phyloP scores from a whole-genome alignment of 306 rosid species.

The Prinsepia uniflora region DNA sequence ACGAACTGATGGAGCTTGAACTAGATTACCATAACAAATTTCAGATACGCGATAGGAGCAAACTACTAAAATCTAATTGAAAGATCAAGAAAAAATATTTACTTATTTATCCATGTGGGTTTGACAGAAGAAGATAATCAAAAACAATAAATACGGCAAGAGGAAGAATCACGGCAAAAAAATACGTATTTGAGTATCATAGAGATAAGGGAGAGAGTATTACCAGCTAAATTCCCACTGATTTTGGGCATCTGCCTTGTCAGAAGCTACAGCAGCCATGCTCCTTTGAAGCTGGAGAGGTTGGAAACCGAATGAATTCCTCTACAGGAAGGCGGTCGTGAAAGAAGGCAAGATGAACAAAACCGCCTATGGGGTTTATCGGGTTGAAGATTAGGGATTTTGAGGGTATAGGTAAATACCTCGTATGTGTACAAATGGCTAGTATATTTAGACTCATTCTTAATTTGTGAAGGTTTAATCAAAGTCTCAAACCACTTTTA shows the following conservation, averaged over 20 bases:
- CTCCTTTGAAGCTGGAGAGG: slow-evolving; percentile 3
- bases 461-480: too few species aligned
- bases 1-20: neutral
- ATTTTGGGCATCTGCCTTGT: slow-evolving; percentile 22
- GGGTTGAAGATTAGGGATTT: neutral
- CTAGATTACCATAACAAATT: neutral
- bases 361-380: neutral
- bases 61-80: neutral
- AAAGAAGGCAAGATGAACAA: too few species aligned
- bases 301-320: neutral
- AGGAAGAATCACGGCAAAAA: neutral
- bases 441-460: too few species aligned
- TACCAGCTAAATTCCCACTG: slow-evolving; percentile 66
- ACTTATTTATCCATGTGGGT: neutral
- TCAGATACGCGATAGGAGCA: neutral
- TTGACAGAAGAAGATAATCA: neutral
- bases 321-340: too few species aligned
- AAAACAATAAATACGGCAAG: neutral
- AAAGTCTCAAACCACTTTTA: too few species aligned
- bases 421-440: too few species aligned
- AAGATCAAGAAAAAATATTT: neutral
- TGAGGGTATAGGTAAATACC: too few species aligned
- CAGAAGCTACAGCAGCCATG: slow-evolving; percentile 42
- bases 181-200: neutral
- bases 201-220: slow-evolving; percentile 9